phyloP scores from a whole-genome alignment of 257 asterid genomes.

The Lantana camara region DNA sequence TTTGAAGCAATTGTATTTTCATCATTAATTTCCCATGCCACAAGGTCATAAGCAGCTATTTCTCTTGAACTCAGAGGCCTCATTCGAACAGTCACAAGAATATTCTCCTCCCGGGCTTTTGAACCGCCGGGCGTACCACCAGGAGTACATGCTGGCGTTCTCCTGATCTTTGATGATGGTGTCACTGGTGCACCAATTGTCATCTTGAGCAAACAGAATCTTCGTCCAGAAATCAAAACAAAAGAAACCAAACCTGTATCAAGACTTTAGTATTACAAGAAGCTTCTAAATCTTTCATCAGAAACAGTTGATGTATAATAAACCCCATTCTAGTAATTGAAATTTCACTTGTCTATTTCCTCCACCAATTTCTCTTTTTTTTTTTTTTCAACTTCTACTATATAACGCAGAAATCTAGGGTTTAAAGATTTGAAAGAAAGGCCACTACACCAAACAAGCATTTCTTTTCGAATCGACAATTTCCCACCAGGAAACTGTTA shows the following conservation, averaged over 20 bases:
- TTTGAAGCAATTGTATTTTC: slow-evolving; percentile 71
- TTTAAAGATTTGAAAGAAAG: not conserved
- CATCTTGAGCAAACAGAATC: slow-evolving; percentile 49
- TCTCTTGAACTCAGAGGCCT: slow-evolving; percentile 89
- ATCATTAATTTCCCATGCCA: slow-evolving; percentile 82
- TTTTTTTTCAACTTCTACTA: not conserved
- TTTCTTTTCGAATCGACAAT: not conserved
- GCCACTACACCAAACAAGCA: not conserved
- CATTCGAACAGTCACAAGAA: slow-evolving; percentile 85
- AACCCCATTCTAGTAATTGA: slow-evolving; percentile 13
- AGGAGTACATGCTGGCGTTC: slow-evolving; percentile 69
- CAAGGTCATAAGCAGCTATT: slow-evolving; percentile 80
- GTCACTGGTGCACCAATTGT: slow-evolving; percentile 56
- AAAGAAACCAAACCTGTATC: not conserved
- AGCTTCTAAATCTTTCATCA: not conserved
- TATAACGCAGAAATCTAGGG: not conserved
- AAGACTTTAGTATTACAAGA: slow-evolving; percentile 3
- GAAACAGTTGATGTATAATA: not conserved
- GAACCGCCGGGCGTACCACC: slow-evolving; percentile 76
- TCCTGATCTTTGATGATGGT: slow-evolving; percentile 67
- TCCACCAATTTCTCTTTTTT: not conserved
- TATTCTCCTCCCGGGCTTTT: slow-evolving; percentile 74
- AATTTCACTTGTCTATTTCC: not conserved
- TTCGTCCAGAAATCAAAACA: slow-evolving; percentile 25
- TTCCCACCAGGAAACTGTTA: not conserved